A percentile compares a stretch with the other conserved stretches of the same genome.
These are phyloP conservation scores for Talaromyces sp. DNA, from an alignment of 2,329 filamentous ascomycete genomes.

Conservation along the genomic window DNA sequence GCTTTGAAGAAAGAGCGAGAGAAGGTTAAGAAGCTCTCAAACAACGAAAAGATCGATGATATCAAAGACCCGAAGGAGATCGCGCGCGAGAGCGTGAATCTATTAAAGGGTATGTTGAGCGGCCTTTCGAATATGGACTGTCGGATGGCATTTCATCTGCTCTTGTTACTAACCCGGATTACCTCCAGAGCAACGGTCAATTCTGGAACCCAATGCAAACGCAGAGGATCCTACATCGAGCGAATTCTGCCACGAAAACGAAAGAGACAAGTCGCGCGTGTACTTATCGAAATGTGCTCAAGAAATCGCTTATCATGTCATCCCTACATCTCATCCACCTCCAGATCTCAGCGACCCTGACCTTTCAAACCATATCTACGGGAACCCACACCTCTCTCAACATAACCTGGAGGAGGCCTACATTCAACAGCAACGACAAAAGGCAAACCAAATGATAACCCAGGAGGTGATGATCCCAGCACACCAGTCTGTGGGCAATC, in stretches of 20 bases:
- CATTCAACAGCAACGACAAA: conserved; percentile 59
- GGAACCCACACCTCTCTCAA: conserved; percentile 55
- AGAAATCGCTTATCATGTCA: conserved; percentile 69
- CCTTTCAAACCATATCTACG: conserved; percentile 48
- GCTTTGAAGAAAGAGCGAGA: conserved; percentile 82
- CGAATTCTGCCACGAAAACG: conserved; percentile 55
- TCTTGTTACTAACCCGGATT: conserved; percentile 3
- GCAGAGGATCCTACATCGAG: conserved; percentile 39
- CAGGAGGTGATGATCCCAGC: conserved; percentile 60
- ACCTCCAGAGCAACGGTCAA: conserved; percentile 46
- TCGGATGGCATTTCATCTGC: background rate
- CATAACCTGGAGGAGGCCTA: conserved; percentile 63
- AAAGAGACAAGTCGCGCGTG: conserved; percentile 64
- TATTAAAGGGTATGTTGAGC: conserved; percentile 39
- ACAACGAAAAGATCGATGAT: conserved; percentile 55
- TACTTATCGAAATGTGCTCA: conserved; percentile 69
- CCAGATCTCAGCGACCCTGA: conserved; percentile 53
- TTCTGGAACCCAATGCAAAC: conserved; percentile 56
- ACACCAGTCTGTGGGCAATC: conserved; percentile 62
- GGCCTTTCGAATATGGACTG: background rate
- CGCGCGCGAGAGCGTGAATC: conserved; percentile 49
- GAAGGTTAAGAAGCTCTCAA: conserved; percentile 62
- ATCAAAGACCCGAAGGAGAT: conserved; percentile 48
- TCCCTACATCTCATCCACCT: conserved; percentile 64
- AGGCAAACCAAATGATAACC: conserved; percentile 46